phyloP scores from a whole-genome alignment of 306 rosid species.

The Cucumis hystrix region DNA sequence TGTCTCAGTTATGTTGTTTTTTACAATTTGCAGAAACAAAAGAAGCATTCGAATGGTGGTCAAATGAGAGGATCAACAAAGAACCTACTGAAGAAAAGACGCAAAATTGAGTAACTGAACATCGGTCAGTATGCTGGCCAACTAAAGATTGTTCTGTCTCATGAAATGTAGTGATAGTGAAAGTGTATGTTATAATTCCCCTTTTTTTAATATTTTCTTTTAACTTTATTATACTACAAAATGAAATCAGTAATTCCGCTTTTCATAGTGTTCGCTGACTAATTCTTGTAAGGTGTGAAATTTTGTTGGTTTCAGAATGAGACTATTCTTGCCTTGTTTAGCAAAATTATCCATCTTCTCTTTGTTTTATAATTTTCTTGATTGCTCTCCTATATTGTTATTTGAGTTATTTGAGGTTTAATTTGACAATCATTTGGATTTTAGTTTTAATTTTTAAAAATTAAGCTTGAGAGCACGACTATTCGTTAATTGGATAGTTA shows the following conservation, averaged over 20 bases:
- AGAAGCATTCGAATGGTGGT: background rate
- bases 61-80: background rate
- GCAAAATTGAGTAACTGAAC: background rate
- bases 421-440: no score
- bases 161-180: background rate
- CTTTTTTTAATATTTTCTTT: background rate
- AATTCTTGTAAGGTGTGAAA: background rate
- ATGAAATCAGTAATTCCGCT: background rate
- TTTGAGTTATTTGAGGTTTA: no score
- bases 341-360: background rate
- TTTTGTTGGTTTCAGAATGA: background rate
- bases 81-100: background rate
- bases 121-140: background rate
- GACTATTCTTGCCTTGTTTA: background rate
- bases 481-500: no score
- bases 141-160: background rate
- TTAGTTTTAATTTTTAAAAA: no score
- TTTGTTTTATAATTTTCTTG: background rate
- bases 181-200: background rate
- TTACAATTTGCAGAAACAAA: background rate
- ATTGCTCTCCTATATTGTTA: no score
- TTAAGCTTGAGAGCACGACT: no score
- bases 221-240: background rate
- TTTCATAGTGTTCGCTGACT: background rate
- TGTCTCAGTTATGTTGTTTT: background rate